A percentile compares a stretch with the other conserved stretches of the same genome.
These are phyloP conservation scores for Aphanomyces stellatus DNA, from an alignment of 352 stramenopile genomes.

Conservation along the genomic window DNA sequence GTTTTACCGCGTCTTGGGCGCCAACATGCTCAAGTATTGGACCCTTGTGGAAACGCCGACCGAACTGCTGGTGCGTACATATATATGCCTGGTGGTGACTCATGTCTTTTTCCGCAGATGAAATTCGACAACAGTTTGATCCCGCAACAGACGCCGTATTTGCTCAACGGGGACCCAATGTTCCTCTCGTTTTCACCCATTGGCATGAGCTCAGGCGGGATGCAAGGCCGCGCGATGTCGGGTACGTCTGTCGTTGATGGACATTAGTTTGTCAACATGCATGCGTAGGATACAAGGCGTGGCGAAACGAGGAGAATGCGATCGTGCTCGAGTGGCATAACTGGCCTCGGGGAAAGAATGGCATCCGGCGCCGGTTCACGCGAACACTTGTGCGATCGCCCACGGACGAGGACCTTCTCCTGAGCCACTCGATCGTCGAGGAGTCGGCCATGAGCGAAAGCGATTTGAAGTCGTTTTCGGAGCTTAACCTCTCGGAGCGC, in stretches of 20 bases:
- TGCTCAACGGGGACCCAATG: constrained; percentile 18
- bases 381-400: constrained; percentile 8
- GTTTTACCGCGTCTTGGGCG: constrained; percentile 14
- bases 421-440: background rate
- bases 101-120: background rate
- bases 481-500: constrained; percentile 15
- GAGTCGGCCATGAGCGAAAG: background rate
- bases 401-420: constrained; percentile 3
- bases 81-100: background rate
- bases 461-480: background rate
- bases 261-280: too few species aligned
- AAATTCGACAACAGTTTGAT: constrained; percentile 18
- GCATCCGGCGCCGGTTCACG: constrained; percentile 2
- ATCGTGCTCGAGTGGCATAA: constrained; percentile 15
- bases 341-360: constrained; percentile 13
- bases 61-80: constrained; percentile 1
- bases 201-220: constrained; percentile 4
- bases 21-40: constrained; percentile 9
- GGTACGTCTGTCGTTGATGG: background rate
- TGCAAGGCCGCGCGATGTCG: constrained; percentile 5
- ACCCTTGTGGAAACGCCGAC: constrained; percentile 15
- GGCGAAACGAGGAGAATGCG: constrained; percentile 9
- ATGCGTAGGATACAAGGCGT: constrained; percentile 19
- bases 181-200: constrained; percentile 20
- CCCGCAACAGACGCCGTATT: constrained; percentile 6